Evolutionary conservation across 495 filamentous ascomycete genomes (phyloP), one percentile per base, ranked within the genome.

Genomic region (Aspergillus leporis): DNA sequence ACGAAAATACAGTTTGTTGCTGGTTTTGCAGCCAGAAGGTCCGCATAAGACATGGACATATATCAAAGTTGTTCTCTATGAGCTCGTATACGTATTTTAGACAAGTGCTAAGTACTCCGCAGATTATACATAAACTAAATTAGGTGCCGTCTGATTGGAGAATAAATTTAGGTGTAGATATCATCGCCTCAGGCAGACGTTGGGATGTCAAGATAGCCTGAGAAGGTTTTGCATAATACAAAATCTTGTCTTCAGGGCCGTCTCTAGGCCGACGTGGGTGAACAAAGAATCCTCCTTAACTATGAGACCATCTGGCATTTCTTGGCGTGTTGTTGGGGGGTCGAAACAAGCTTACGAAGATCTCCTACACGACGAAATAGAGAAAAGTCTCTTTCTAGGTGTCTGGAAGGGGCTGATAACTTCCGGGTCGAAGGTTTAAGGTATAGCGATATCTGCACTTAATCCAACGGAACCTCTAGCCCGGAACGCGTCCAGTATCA

Each of bases 241-340:
- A 21, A 47, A 23, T 10, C 21, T 19, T 48, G 41, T 6, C 41
- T 62, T 53, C 3, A 19, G 31, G 22, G 13, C 5, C 13, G 34
- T 53, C 32, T 5, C 28, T 18, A 23, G 62, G 57, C 66, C 61
- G 61, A 51, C 53, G 53, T 61, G 57, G 51, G 61, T 16, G 32
- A 38, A 51, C 41, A 51, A 62, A 43, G 53, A 62, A 60, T 58
- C 31, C 49, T 56, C 52, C 53, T 63, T 22, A 40, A 62, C 47
- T 46, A 60, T 64, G 63, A 74, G 71, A 70, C 70, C 68, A 77
- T 72, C 71, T 75, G 74, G 74, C 74, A 73, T 73, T 70, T 70
- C 74, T 77, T 77, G 74, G 74, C 72, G 61, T 54, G 18, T 63
- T n/a, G n/a, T 61, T 38, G 34, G 48, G 52, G 31, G 38, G 57